These are phyloP conservation scores for Thuidium tamariscinum DNA, from an alignment of 225 moss, liverwort and hornwort genomes.

Conservation along the genomic window DNA sequence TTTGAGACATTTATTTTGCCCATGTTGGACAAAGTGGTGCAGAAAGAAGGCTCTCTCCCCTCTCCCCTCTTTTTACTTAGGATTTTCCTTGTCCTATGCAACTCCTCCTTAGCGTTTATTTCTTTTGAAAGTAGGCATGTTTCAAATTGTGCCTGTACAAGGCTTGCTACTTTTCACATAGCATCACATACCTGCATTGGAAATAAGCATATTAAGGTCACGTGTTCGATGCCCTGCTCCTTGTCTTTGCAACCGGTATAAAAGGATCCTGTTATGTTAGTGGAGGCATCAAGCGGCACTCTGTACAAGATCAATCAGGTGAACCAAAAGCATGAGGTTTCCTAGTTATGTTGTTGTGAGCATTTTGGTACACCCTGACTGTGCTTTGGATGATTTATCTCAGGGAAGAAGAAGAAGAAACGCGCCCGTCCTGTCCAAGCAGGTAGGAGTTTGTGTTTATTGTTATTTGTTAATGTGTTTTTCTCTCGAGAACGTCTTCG, in stretches of 20 bases:
- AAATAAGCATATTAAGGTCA: conserved; percentile 31
- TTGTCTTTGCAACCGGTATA: conserved; percentile 19
- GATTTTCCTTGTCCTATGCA: conserved; percentile 21
- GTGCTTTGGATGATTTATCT: conserved; percentile 91
- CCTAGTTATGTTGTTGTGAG: conserved; percentile 24
- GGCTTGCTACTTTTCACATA: conserved; percentile 31
- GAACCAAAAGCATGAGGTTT: conserved; percentile 36
- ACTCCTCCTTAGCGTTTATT: conserved; percentile 26
- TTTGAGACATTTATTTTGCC: conserved; percentile 69
- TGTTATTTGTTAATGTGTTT: conserved; percentile 1
- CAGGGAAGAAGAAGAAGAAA: conserved; percentile 99
- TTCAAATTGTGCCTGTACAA: conserved; percentile 22
- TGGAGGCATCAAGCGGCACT: conserved; percentile 35
- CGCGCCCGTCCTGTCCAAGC: conserved; percentile 78
- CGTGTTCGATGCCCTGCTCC: conserved; percentile 13
- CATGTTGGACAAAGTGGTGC: conserved; percentile 58
- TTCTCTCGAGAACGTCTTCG: conserved; percentile 2
- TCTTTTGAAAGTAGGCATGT: conserved; percentile 28
- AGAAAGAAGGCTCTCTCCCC: conserved; percentile 61
- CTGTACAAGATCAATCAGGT: conserved; percentile 42
- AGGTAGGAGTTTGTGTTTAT: conserved; percentile 52
- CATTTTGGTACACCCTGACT: conserved; percentile 75
- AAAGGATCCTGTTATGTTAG: conserved; percentile 36
- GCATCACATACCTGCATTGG: conserved; percentile 39
- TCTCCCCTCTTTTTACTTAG: conserved; percentile 43